Base-by-base conservation (phyloP, 208 protist species). In the Trypanosoma cruzi region DNA sequence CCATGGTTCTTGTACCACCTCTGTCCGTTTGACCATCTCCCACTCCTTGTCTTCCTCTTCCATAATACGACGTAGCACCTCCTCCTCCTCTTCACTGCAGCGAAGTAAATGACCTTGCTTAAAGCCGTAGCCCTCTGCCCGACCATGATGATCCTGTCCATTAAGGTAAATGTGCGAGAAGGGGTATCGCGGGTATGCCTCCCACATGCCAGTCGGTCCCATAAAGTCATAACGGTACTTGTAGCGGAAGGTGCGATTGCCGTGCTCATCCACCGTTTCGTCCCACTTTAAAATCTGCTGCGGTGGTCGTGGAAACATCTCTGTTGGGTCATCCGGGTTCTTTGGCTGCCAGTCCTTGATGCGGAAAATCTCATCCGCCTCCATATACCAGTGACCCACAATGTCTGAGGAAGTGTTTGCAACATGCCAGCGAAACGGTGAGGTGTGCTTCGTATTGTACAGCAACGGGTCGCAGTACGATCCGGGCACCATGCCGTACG, bases 361-460 rank as follows among this genome's bases (percentile, higher is more conserved):
- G 37, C 90, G 88, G 52, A 90, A 85, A 36, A 96, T 81, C 64
- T 96, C 90, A 59, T 96, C 90, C 8, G 84, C 86, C 59, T 96
- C 90, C 80, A 96, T 88, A 81, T 96, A 96, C 88, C 88, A 96
- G 83, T 96, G 88, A 5, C 90, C 90, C 4, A 94, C 88, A 75
- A 96, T 92, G 64, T 96, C 90, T 48, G 78, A 85, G 28, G 85
- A 62, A 18, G 84, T 85, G 59, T 94, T 94, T 13, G 88, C 84
- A 0, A 93, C 84, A 67, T 94, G 90, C 88, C 90, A 96, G 68
- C 90, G 90, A 56, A 96, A 96, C 0, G 90, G 90, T 14, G 90
- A 94, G 26, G 90, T 96, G 75, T 87, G 85, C 70, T 96, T 96
- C 11, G 90, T 96, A 80, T 96, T 96, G 75, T 96, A 96, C 77